Conservation (phyloP, 2,329 filamentous ascomycete species). For the Trematosphaeria pertusa region DNA sequence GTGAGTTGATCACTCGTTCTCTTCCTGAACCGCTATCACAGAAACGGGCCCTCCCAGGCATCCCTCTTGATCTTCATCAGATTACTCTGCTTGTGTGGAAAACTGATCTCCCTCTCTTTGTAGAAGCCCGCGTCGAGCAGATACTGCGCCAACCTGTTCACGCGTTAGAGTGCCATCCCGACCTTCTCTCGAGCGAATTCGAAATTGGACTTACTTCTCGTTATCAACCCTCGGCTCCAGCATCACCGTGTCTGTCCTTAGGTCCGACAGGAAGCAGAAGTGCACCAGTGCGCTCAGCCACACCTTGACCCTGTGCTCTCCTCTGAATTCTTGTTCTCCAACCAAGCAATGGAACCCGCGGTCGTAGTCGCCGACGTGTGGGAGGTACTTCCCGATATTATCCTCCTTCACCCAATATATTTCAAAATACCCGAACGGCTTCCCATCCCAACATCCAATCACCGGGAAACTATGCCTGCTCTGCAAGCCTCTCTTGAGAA, state of each 20-base stretch:
- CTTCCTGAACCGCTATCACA: too few species aligned
- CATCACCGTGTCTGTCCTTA: constrained; percentile 80
- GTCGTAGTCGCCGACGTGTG: constrained; percentile 78
- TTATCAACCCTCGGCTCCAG: constrained; percentile 94
- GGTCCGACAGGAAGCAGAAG: constrained; percentile 78
- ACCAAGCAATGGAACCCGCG: constrained; percentile 87
- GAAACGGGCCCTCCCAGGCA: constrained; percentile 63
- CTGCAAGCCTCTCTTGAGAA: constrained; percentile 70
- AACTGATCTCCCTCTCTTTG: constrained; percentile 83
- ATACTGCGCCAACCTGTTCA: constrained; percentile 69
- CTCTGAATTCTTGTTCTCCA: constrained; percentile 90
- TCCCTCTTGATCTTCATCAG: constrained; percentile 82
- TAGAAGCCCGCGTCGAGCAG: constrained; percentile 79
- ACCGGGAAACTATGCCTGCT: constrained; percentile 84
- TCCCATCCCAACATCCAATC: constrained; percentile 92
- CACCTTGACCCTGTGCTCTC: constrained; percentile 73
- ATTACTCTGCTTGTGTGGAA: constrained; percentile 93
- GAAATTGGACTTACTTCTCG: constrained; percentile 69
- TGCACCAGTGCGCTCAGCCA: constrained; percentile 92
- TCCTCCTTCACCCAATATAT: constrained; percentile 99
- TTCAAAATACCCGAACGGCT: constrained; percentile 97
- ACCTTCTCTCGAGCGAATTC: background rate
- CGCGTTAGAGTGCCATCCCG: constrained; percentile 15
- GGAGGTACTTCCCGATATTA: constrained; percentile 71
- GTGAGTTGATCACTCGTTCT: too few species aligned